Evolutionary conservation across 2,329 filamentous ascomycete genomes (phyloP).

Genomic region (Neonectria ditissima): DNA sequence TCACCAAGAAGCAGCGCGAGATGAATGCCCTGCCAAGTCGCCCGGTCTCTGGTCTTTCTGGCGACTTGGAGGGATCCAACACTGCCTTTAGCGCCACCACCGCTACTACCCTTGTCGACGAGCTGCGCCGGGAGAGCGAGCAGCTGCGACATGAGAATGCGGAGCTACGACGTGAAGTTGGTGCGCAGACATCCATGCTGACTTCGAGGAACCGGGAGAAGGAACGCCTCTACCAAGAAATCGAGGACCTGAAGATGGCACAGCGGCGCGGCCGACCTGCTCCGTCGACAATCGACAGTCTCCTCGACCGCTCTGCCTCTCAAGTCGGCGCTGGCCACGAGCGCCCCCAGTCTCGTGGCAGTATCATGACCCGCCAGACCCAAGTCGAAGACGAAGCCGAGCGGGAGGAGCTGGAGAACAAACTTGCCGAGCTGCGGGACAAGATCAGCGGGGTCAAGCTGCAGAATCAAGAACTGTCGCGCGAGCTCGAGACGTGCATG

Average conservation of each 20-base stretch:
- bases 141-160: conserved; percentile 92
- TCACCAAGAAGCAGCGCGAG: conserved; percentile 65
- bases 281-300: conserved; percentile 82
- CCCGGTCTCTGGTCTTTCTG: conserved; percentile 63
- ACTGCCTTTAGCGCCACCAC: conserved; percentile 68
- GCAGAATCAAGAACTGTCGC: conserved; percentile 88
- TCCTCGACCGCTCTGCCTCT: conserved; percentile 94
- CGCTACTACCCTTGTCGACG: conserved; percentile 79
- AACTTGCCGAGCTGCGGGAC: conserved; percentile 85
- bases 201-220: conserved; percentile 96
- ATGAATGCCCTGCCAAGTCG: conserved; percentile 61
- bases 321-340: conserved; percentile 76
- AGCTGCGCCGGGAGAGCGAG: conserved; percentile 75
- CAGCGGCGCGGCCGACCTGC: conserved; percentile 76
- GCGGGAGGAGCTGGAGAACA: conserved; percentile 87
- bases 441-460: conserved; percentile 87
- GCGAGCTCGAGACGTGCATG: conserved; percentile 83
- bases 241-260: conserved; percentile 93
- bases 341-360: conserved; percentile 79
- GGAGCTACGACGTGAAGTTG: conserved; percentile 89
- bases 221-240: conserved; percentile 94
- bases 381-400: conserved; percentile 76
- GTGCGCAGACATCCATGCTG: conserved; percentile 96
- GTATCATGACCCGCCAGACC: conserved; percentile 75
- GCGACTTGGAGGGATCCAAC: conserved; percentile 63